These are phyloP conservation scores for Sphagnum magellanicum DNA, from an alignment of 228 moss, liverwort and hornwort genomes.

Conservation along the genomic window DNA sequence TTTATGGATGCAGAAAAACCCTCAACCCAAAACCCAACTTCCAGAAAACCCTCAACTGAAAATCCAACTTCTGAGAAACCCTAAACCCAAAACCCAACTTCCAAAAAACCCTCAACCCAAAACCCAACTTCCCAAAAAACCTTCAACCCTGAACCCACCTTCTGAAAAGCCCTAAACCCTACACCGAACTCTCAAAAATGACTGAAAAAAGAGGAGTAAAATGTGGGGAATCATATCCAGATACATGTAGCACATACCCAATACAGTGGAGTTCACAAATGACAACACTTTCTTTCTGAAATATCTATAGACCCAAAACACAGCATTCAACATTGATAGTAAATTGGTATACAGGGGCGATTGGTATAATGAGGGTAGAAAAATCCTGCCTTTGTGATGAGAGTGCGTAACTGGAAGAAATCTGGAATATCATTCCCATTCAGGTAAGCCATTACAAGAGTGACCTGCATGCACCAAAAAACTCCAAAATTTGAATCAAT, in stretches of 20 bases:
- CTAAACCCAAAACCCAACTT: not conserved
- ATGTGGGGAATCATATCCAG: too few relatives aligned
- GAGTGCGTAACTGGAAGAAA: constrained; percentile 56
- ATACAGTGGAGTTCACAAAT: too few relatives aligned
- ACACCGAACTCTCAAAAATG: not conserved
- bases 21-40: not conserved
- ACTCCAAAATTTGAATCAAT: too few relatives aligned
- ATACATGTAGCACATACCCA: too few relatives aligned
- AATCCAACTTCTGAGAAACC: not conserved
- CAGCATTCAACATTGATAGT: too few relatives aligned
- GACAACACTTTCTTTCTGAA: too few relatives aligned
- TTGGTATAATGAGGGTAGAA: too few relatives aligned
- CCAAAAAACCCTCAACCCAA: not conserved
- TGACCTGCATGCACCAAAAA: constrained; percentile 45
- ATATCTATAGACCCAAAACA: too few relatives aligned
- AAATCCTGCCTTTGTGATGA: constrained; percentile 51
- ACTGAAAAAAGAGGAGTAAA: too few relatives aligned
- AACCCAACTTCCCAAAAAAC: not conserved
- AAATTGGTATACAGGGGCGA: too few relatives aligned
- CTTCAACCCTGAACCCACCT: too few relatives aligned
- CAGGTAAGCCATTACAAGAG: constrained; percentile 85
- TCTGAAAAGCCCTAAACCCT: not conserved
- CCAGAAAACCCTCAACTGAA: not conserved
- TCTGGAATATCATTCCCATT: constrained; percentile 86
- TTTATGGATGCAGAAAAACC: not conserved